phyloP scores from a whole-genome alignment of 805 yeast species.

The Candida piceae region DNA sequence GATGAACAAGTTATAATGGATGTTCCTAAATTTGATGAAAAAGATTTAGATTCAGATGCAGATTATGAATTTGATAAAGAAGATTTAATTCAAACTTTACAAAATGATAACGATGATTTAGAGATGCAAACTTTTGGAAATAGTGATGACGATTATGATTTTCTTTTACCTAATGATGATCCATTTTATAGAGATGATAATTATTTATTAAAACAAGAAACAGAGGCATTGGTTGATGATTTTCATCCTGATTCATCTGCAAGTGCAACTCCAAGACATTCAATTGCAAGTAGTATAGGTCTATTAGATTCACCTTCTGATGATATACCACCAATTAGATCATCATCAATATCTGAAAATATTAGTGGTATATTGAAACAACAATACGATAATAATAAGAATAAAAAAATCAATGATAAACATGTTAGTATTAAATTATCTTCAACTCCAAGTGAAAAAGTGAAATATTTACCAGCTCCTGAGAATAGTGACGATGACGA shows the following conservation, averaged over 20 bases:
- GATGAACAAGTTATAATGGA: slow-evolving; percentile 31
- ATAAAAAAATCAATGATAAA: slow-evolving; percentile 2
- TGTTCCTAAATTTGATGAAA: slow-evolving; percentile 48
- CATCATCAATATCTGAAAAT: no score
- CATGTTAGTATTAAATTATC: slow-evolving; percentile 10
- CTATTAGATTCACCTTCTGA: slow-evolving; percentile 1
- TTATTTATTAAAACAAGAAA: slow-evolving; percentile 35
- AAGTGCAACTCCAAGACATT: slow-evolving; percentile 29
- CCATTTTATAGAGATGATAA: slow-evolving; percentile 45
- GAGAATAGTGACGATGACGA: slow-evolving; percentile 36
- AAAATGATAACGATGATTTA: slow-evolving; percentile 34
- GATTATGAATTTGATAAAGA: slow-evolving; percentile 57
- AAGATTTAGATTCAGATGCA: slow-evolving; percentile 47
- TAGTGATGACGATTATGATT: slow-evolving; percentile 31
- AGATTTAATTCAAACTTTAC: slow-evolving; percentile 35
- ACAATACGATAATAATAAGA: background rate
- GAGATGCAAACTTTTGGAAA: slow-evolving; percentile 31
- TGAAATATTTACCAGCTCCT: slow-evolving; percentile 35
- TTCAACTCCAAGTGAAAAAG: slow-evolving; percentile 17
- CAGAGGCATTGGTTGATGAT: slow-evolving; percentile 39
- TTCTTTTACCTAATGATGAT: slow-evolving; percentile 23
- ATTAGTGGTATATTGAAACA: no score
- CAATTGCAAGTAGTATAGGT: slow-evolving; percentile 19
- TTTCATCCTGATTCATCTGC: slow-evolving; percentile 27
- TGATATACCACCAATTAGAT: no score